These are phyloP conservation scores for Pseudotsuga menziesii DNA, from an alignment of 75 land plant species.

Conservation along the genomic window DNA sequence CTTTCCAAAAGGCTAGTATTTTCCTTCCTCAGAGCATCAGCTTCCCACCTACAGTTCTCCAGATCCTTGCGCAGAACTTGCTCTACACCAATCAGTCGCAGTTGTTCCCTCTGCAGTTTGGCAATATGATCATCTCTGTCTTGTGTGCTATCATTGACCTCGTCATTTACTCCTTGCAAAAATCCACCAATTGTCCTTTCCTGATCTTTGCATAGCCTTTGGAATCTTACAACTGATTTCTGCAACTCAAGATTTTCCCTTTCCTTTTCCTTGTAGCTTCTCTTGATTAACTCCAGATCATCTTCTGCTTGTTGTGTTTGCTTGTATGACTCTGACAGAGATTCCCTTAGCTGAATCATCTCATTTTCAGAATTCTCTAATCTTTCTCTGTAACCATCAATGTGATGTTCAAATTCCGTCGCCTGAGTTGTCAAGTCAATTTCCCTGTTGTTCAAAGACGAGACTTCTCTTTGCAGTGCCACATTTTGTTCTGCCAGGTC, in stretches of 20 bases:
- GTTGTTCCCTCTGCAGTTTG: constrained; percentile 44
- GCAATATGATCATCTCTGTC: constrained; percentile 24
- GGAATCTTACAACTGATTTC: constrained; percentile 46
- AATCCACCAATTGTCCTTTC: constrained; percentile 81
- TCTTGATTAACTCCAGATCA: constrained; percentile 33
- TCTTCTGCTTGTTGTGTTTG: constrained; percentile 34
- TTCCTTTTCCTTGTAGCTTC: constrained; percentile 56
- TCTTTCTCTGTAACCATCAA: constrained; percentile 22
- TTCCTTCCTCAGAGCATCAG: constrained; percentile 26
- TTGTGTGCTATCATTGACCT: constrained; percentile 6
- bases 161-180: constrained; percentile 31
- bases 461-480: constrained; percentile 73
- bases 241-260: constrained; percentile 62
- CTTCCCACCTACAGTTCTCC: constrained; percentile 42
- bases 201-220: constrained; percentile 69
- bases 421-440: constrained; percentile 18
- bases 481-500: constrained; percentile 90
- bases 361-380: constrained; percentile 31
- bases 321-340: constrained; percentile 36
- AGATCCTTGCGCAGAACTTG: constrained; percentile 37
- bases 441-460: constrained; percentile 47
- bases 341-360: constrained; percentile 31
- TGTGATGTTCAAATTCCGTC: constrained; percentile 22
- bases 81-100: constrained; percentile 42
- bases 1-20: constrained; percentile 34